Percentiles rank a stretch among this genome's conserved stretches.
Evolutionary conservation across 768 basidiomycete species (phyloP).

Genomic region (Coprinellus micaceus): DNA sequence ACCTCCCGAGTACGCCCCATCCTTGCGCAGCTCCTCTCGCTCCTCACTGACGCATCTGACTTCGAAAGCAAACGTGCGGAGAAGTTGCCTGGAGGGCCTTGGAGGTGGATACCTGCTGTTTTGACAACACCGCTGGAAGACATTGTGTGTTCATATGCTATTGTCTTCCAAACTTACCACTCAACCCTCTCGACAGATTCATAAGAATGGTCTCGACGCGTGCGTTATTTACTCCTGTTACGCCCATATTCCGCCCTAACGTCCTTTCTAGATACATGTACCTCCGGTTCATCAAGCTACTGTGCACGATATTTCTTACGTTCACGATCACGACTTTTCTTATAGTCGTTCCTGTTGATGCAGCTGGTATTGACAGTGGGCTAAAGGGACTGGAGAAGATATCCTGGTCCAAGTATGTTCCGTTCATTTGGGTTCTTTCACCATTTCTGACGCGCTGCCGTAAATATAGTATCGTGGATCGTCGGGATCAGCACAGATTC

Average conservation of each 20-base stretch:
- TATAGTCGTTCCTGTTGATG: slow-evolving; percentile 57
- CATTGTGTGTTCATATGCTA: slow-evolving; percentile 31
- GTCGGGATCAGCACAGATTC: slow-evolving; percentile 40
- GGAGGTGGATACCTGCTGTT: slow-evolving; percentile 52
- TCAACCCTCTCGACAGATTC: slow-evolving; percentile 36
- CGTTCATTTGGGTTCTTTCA: background rate
- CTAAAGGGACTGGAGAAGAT: slow-evolving; percentile 39
- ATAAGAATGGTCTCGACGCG: slow-evolving; percentile 65
- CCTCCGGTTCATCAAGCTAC: slow-evolving; percentile 57
- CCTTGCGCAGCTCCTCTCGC: background rate
- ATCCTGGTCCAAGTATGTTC: slow-evolving; percentile 49
- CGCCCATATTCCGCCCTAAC: background rate
- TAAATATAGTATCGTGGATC: slow-evolving; percentile 31
- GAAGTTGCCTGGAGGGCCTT: slow-evolving; percentile 40
- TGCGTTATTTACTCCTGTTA: slow-evolving; percentile 37
- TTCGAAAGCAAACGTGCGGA: slow-evolving; percentile 42
- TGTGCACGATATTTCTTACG: slow-evolving; percentile 53
- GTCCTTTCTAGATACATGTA: slow-evolving; percentile 43
- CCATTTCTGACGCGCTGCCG: background rate
- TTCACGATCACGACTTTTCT: slow-evolving; percentile 59
- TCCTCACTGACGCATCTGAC: background rate
- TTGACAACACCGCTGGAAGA: slow-evolving; percentile 38
- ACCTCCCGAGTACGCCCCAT: slow-evolving; percentile 43
- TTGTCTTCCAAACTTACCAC: background rate
- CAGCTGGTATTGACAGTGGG: slow-evolving; percentile 36